These are phyloP conservation scores for Serendipita sp. DNA, from an alignment of 768 basidiomycete genomes.

Conservation along the genomic window DNA sequence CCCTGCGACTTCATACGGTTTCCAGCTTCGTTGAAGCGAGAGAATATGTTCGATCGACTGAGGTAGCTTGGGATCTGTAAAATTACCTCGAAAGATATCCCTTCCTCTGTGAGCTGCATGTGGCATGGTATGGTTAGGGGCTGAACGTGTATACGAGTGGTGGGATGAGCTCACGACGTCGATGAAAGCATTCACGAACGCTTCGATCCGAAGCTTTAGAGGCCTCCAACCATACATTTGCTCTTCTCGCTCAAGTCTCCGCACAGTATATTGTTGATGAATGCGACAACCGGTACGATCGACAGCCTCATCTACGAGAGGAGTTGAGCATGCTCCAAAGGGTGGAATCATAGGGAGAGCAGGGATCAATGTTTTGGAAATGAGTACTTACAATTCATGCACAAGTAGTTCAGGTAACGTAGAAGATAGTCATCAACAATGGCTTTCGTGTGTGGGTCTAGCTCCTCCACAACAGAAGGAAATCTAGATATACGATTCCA, in stretches of 20 bases:
- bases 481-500: neutral
- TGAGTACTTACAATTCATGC: neutral
- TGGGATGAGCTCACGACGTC: neutral
- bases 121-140: neutral
- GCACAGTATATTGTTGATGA: neutral
- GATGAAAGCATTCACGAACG: neutral
- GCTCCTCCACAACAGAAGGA: neutral
- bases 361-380: too few relatives aligned
- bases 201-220: neutral
- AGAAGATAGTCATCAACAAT: neutral
- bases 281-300: neutral
- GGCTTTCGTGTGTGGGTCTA: neutral
- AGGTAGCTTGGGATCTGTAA: neutral
- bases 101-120: neutral
- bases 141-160: neutral
- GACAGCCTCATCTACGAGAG: neutral
- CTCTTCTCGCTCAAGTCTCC: neutral
- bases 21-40: constrained; percentile 1
- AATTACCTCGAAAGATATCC: neutral
- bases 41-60: neutral
- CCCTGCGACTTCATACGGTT: constrained; percentile 3
- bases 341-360: too few relatives aligned
- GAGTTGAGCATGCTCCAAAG: neutral
- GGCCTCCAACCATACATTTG: constrained; percentile 3
- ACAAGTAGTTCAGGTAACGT: constrained; percentile 1